Evolutionary conservation across 441 rosid species (phyloP), one percentile per base, ranked within the genome.

Genomic region (Aleurites moluccanus): DNA sequence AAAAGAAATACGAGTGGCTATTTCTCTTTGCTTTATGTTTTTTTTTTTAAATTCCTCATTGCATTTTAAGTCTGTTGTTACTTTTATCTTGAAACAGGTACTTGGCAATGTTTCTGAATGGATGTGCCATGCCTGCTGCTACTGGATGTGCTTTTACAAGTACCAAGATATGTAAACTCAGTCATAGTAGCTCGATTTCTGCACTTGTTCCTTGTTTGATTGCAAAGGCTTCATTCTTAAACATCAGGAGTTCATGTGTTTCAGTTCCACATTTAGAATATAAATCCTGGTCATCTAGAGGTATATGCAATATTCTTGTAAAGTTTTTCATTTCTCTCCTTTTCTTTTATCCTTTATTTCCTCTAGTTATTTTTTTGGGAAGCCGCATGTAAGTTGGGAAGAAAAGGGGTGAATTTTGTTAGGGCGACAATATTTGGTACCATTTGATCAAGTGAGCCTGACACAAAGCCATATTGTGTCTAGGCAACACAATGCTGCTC

Each of bases 41-140:
- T 55, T 23, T 21, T 16, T 10, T n/a, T 10, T 9, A 44, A 44
- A n/a, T 11, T 44, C 47, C 3, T 44, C 47, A 11, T 10, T 10
- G 3, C 2, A 44, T 44, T 18, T 57, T 20, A 56, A 49, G 49
- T 56, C 40, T 60, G 8, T 70, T 57, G 35, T 52, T 55, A 67
- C 21, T 62, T 30, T 50, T 63, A 68, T 67, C 20, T 75, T 59
- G 52, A 52, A 47, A 44, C 69, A 73, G 86, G 84, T 77, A 9
- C 67, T 59, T 79, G 60, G 79, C 69, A 53, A 90, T 82, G 87
- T 79, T 89, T 86, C 70, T 83, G 40, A 88, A 78, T 79, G 90
- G 88, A 59, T 83, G 81, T 75, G 73, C 81, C 78, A n/a, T n/a
- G n/a, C 75, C 86, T 42, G 68, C 81, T 59, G 82, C 84, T 28